These are phyloP conservation scores for Botryobasidium botryosum DNA, from an alignment of 768 basidiomycete genomes.

Conservation along the genomic window DNA sequence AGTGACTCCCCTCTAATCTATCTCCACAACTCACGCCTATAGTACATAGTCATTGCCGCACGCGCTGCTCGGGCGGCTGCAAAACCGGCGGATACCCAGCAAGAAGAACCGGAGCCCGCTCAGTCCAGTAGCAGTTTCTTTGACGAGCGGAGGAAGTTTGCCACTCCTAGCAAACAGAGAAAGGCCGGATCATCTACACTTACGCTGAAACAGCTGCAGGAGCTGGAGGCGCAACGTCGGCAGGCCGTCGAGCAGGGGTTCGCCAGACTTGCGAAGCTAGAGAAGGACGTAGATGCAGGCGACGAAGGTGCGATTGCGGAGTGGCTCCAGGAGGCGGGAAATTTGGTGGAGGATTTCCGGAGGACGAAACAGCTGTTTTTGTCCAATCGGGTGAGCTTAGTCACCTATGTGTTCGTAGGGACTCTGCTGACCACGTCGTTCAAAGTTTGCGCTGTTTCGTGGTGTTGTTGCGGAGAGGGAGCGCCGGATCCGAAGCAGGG, in stretches of 20 bases:
- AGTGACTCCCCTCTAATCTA: constrained; percentile 5
- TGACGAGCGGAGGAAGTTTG: constrained; percentile 6
- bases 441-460: constrained; percentile 8
- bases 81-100: too few species aligned
- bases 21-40: too few species aligned
- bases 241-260: constrained; percentile 44
- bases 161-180: not conserved
- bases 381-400: constrained; percentile 45
- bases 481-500: constrained; percentile 3
- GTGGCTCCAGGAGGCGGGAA: constrained; percentile 76
- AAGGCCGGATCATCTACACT: constrained; percentile 17
- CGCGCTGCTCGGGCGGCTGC: too few species aligned
- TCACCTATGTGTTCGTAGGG: not conserved
- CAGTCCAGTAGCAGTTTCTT: constrained; percentile 3
- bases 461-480: constrained; percentile 3
- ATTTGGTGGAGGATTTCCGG: constrained; percentile 74
- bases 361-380: constrained; percentile 74
- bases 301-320: constrained; percentile 39
- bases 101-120: constrained; percentile 1
- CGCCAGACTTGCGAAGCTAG: constrained; percentile 37
- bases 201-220: constrained; percentile 39
- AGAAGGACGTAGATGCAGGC: constrained; percentile 22
- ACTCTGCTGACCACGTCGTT: not conserved
- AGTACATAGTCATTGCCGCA: too few species aligned
- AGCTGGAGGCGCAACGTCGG: constrained; percentile 49